Evolutionary conservation across 2,329 filamentous ascomycete species (phyloP), one percentile per base, ranked within the genome.

Genomic region (Pseudogymnoascus sp.): DNA sequence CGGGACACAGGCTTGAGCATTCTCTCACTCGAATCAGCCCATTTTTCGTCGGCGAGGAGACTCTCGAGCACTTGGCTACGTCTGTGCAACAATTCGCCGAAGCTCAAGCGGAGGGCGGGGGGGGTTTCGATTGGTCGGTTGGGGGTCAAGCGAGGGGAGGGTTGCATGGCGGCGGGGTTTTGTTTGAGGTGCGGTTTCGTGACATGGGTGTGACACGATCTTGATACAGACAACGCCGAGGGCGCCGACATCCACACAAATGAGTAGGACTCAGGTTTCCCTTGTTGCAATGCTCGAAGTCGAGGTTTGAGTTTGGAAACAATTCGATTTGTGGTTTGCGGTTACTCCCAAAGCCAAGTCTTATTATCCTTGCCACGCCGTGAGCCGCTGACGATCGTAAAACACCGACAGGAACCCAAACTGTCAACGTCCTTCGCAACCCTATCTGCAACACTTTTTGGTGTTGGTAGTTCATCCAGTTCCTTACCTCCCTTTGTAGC

Each of bases 191-290:
- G 28, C n/a, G 28, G 49, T 55, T 55, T 55, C 49, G 49, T 33
- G 28, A 55, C 49, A 55, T 55, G 49, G 49, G 49, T 55, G 49
- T 55, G 49, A 55, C 16, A 55, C 49, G 28, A 55, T 55, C 28
- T 33, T 55, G 49, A 55, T 33, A 55, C 49, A 55, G 28, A 1
- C 49, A 21, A 33, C 49, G n/a, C 28, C 49, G 9, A 33, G n/a
- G 21, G 14, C 49, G n/a, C n/a, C 49, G 9, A 33, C 28, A 33
- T 55, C 49, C 4, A 21, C 28, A 55, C 49, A 55, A 33, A 33
- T 55, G 5, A 55, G 14, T 31, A 33, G 49, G 49, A 18, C 28
- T 28, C n/a, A 55, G 1, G 49, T 33, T 55, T 33, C 49, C 11
- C 25, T 55, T 55, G 3, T 33, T 55, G 28, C 8, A 55, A 55